phyloP scores from a whole-genome alignment of 306 rosid species.

The Cicer pinnatifidum region DNA sequence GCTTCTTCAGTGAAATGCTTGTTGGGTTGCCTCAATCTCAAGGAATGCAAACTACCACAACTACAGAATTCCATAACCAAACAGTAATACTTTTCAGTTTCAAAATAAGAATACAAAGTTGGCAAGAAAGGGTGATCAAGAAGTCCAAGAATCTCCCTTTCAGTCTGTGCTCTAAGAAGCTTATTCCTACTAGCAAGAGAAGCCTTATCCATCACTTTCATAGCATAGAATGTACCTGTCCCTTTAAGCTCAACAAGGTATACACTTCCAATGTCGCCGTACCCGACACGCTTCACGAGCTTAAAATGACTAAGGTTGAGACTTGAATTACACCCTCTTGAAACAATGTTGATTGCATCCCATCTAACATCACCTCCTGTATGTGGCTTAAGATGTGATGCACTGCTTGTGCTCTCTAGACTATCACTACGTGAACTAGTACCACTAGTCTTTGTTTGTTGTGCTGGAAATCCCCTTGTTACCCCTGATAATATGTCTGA shows the following conservation, averaged over 20 bases:
- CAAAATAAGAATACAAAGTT: slow-evolving; percentile 77
- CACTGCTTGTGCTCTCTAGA: slow-evolving; percentile 56
- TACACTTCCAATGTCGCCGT: slow-evolving; percentile 85
- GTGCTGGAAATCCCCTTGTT: background rate
- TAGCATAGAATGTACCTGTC: slow-evolving; percentile 63
- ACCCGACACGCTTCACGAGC: slow-evolving; percentile 79
- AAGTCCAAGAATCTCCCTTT: slow-evolving; percentile 87
- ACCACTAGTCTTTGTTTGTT: background rate
- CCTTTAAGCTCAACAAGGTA: slow-evolving; percentile 78
- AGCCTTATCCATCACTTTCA: slow-evolving; percentile 91
- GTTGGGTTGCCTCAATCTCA: slow-evolving; percentile 78
- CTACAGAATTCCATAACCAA: slow-evolving; percentile 88
- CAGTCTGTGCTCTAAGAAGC: slow-evolving; percentile 84
- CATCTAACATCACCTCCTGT: slow-evolving; percentile 87
- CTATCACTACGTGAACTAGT: slow-evolving; percentile 61
- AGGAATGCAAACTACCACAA: slow-evolving; percentile 81
- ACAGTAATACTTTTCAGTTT: slow-evolving; percentile 73
- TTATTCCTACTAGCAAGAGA: slow-evolving; percentile 79
- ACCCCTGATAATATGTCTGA: slow-evolving; percentile 41
- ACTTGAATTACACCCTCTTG: slow-evolving; percentile 47
- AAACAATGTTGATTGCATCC: slow-evolving; percentile 71
- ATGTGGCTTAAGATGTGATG: slow-evolving; percentile 66
- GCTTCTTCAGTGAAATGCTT: slow-evolving; percentile 84
- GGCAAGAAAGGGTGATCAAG: slow-evolving; percentile 95
- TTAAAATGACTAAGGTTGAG: slow-evolving; percentile 69